A percentile compares a stretch with the other conserved stretches of the same genome.
Conservation (phyloP, 768 basidiomycete genomes). For the Naganishia friedmannii region DNA sequence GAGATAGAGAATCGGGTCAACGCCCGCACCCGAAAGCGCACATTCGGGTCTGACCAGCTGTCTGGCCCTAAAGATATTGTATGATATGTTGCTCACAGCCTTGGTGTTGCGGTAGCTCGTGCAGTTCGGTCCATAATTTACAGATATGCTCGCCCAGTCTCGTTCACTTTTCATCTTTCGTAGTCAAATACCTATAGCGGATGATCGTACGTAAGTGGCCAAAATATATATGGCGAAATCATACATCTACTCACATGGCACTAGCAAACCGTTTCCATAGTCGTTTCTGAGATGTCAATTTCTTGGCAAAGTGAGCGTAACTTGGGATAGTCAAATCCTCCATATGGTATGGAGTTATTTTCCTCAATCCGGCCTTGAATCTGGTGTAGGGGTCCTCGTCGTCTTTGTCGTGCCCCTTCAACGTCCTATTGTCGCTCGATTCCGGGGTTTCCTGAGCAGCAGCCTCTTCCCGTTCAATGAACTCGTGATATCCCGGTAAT, state of each 20-base stretch:
- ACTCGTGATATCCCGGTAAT: slow-evolving; percentile 42
- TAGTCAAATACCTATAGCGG: slow-evolving; percentile 7
- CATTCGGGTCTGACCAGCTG: no score
- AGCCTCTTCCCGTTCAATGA: not conserved
- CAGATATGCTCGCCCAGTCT: not conserved
- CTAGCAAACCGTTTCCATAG: slow-evolving; percentile 65
- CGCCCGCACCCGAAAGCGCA: no score
- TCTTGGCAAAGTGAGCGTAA: slow-evolving; percentile 67
- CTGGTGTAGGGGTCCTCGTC: slow-evolving; percentile 51
- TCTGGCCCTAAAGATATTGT: no score
- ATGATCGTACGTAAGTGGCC: not conserved
- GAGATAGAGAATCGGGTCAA: no score
- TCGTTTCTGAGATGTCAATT: slow-evolving; percentile 57
- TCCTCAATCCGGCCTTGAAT: slow-evolving; percentile 49
- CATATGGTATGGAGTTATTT: slow-evolving; percentile 66
- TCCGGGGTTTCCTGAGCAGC: not conserved
- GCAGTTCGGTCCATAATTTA: not conserved
- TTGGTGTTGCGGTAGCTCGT: no score
- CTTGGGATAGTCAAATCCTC: slow-evolving; percentile 71
- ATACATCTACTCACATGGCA: slow-evolving; percentile 62
- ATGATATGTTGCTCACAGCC: not conserved
- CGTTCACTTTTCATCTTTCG: slow-evolving; percentile 13
- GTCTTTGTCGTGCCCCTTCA: slow-evolving; percentile 30
- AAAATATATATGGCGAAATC: not conserved
- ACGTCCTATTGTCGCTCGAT: slow-evolving; percentile 14